Conservation (phyloP, 805 yeast genomes). For the Metschnikowia reukaufii region DNA sequence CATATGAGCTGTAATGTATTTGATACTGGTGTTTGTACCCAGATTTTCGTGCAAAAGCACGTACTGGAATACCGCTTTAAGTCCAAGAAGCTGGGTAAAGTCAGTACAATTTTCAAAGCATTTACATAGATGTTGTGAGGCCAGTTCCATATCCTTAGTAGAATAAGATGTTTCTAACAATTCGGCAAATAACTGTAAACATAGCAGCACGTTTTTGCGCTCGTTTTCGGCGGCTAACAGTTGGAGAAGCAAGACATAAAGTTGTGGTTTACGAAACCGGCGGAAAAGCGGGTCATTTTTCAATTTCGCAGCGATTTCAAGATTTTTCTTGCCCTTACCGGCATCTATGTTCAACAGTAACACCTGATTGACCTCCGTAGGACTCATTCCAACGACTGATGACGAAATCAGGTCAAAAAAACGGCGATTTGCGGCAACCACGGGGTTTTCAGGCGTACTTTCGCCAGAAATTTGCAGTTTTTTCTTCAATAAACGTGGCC, state of each 20-base stretch:
- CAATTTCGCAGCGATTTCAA: conserved; percentile 13
- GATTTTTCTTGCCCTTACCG: conserved; percentile 9
- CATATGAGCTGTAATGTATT: conserved; percentile 26
- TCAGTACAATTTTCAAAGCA: conserved; percentile 19
- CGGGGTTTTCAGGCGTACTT: neutral
- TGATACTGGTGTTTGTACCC: conserved; percentile 11
- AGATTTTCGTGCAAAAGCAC: conserved; percentile 11
- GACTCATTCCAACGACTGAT: neutral
- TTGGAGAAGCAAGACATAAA: conserved; percentile 15
- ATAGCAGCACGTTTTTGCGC: conserved; percentile 4
- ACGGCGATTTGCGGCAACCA: neutral
- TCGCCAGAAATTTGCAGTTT: neutral
- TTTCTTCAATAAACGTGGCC: neutral
- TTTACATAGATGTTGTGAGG: conserved; percentile 8
- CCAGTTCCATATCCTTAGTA: conserved; percentile 8
- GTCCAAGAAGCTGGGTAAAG: conserved; percentile 21
- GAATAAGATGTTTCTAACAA: neutral
- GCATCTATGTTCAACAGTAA: conserved; percentile 8
- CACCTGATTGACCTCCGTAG: neutral
- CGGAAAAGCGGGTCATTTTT: conserved; percentile 9
- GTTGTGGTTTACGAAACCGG: conserved; percentile 1
- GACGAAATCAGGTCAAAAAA: conserved; percentile 1
- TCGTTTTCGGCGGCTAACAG: conserved; percentile 14
- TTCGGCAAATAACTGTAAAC: conserved; percentile 13
- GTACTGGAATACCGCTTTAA: conserved; percentile 26